Evolutionary conservation across 768 basidiomycete genomes (phyloP).

Genomic region (Boletus patriciae): DNA sequence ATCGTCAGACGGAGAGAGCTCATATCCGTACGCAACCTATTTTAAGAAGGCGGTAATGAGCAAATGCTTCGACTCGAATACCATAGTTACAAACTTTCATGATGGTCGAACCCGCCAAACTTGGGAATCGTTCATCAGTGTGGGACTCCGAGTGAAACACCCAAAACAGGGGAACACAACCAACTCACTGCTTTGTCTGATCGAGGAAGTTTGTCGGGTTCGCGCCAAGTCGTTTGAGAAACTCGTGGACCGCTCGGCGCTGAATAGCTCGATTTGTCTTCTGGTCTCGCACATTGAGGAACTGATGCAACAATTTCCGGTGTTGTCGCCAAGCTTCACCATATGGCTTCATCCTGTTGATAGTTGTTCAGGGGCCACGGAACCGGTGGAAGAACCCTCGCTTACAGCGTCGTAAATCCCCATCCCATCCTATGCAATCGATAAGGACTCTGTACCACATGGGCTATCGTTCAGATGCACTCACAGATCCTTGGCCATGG

Average conservation of each 20-base stretch:
- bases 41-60: not conserved
- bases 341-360: not conserved
- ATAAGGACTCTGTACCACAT: not conserved
- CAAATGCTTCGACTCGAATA: not conserved
- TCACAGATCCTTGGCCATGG: constrained; percentile 4
- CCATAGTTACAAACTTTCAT: not conserved
- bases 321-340: not conserved
- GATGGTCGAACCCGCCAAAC: constrained; percentile 3
- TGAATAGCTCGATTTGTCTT: not conserved
- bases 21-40: constrained; percentile 3
- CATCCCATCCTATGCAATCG: not conserved
- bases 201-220: not conserved
- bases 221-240: not conserved
- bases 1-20: constrained; percentile 3
- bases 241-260: constrained; percentile 1
- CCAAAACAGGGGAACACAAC: not conserved
- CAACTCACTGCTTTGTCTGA: constrained; percentile 5
- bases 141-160: not conserved
- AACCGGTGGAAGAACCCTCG: not conserved
- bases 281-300: not conserved
- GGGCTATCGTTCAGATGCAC: not conserved
- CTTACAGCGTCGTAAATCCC: constrained; percentile 7
- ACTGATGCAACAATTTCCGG: not conserved
- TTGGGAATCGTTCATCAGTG: not conserved
- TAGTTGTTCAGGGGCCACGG: not conserved